Evolutionary conservation across 805 yeast genomes (phyloP), one percentile per base, ranked within the genome.

Genomic region (Lachancea lanzarotensis): DNA sequence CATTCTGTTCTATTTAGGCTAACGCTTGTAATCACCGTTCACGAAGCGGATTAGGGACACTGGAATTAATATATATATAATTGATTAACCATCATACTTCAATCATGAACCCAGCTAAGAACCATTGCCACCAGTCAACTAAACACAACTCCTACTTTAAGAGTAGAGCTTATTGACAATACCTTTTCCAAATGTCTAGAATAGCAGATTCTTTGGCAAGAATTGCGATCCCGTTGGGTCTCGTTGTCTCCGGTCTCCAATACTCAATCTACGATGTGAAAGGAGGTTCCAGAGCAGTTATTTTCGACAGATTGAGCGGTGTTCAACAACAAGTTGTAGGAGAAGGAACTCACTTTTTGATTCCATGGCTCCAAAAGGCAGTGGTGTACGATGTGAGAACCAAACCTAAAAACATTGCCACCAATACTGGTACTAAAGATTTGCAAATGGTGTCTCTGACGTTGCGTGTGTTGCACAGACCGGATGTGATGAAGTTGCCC

Each of bases 371-470:
- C 52, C 98, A 93, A 65, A 82, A 79, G 63, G 95, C 98, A 2
- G 76, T 93, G 40, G 70, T 88, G 15, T 93, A 77, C 65, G 98
- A 93, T 65, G 96, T 93, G 25, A 78, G 97, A 62, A 90, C 96
- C n/a, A 84, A 81, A 61, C 98, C 98, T 30, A 82, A 93, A 68
- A 86, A 84, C 55, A 90, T 93, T 59, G 81, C 95, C 36, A 84
- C 98, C 18, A 86, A 89, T 52, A 93, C 98, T 1, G 98, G 98
- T 31, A 88, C 97, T 19, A 93, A 91, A 69, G 98, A 93, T 70
- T 74, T 93, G 68, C 98, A 93, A 69, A 91, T 84, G 76, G 98
- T 93, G 31, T 82, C 95, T 9, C 72, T 93, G 63, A 93, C 98
- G 2, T 74, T 93, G 61, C 79, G 98, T 60, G 96, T 93, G 37